Evolutionary conservation across 208 protist species (phyloP).

Genomic region (Crithidia thermophila): DNA sequence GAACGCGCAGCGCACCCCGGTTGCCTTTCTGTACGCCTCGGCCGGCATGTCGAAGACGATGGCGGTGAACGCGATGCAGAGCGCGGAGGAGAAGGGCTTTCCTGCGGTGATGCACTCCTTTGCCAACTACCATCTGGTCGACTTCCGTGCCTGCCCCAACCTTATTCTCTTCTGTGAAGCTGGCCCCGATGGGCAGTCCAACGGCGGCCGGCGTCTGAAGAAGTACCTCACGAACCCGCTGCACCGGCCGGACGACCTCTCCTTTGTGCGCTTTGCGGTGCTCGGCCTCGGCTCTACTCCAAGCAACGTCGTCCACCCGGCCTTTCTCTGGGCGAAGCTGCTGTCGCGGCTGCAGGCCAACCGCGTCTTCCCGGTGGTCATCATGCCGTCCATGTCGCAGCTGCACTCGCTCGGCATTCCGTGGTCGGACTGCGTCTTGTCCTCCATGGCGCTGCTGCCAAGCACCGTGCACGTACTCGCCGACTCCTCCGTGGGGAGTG

Average conservation of each 20-base stretch:
- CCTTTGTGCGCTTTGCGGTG: slow-evolving; percentile 46
- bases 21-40: slow-evolving; percentile 52
- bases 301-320: slow-evolving; percentile 31
- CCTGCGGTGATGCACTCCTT: slow-evolving; percentile 32
- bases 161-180: slow-evolving; percentile 54
- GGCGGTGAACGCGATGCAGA: slow-evolving; percentile 29
- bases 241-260: slow-evolving; percentile 43
- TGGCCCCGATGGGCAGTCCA: slow-evolving; percentile 31
- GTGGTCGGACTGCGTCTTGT: slow-evolving; percentile 43
- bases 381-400: slow-evolving; percentile 55
- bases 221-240: slow-evolving; percentile 37
- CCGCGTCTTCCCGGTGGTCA: slow-evolving; percentile 56
- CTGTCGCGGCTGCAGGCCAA: slow-evolving; percentile 47
- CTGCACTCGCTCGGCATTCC: slow-evolving; percentile 51
- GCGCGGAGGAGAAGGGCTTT: slow-evolving; percentile 43
- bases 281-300: slow-evolving; percentile 38
- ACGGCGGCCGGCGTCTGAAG: slow-evolving; percentile 34
- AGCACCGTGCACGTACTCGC: neutral
- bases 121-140: slow-evolving; percentile 29
- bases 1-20: slow-evolving; percentile 23
- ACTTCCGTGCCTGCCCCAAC: slow-evolving; percentile 33
- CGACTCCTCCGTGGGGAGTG: neutral
- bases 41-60: slow-evolving; percentile 59
- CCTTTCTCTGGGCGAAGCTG: slow-evolving; percentile 34
- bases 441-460: slow-evolving; percentile 36